A percentile compares a stretch with the other conserved stretches of the same genome.
Conservation (phyloP, 768 basidiomycete species). For the Leccinum variicolor region DNA sequence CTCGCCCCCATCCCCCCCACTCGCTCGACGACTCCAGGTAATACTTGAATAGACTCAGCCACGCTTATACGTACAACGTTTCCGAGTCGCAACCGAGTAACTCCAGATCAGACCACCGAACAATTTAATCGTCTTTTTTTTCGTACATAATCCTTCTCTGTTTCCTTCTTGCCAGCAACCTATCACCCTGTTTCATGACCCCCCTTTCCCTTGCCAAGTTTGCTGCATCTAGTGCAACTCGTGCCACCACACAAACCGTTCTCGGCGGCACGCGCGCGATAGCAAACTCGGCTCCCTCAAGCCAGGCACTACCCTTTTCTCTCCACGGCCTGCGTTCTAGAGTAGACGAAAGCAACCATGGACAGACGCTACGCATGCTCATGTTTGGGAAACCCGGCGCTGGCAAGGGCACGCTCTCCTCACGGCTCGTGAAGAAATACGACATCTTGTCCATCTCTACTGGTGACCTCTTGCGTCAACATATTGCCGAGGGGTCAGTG, state of each 20-base stretch:
- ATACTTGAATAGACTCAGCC: neutral
- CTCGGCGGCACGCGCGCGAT: conserved; percentile 24
- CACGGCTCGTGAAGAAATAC: conserved; percentile 74
- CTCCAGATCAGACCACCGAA: neutral
- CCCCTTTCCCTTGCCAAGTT: conserved; percentile 14
- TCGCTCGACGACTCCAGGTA: neutral
- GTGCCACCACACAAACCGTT: conserved; percentile 1
- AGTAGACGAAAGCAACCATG: conserved; percentile 18
- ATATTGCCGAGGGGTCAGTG: conserved; percentile 58
- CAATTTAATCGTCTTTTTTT: neutral
- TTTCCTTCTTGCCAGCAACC: neutral
- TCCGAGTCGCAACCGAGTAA: conserved; percentile 2
- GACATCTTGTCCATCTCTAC: conserved; percentile 76
- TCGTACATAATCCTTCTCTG: conserved; percentile 17
- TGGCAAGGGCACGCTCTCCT: conserved; percentile 82
- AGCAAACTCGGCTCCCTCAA: conserved; percentile 29
- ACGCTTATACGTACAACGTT: neutral
- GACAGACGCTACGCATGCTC: conserved; percentile 42
- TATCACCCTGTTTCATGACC: conserved; percentile 16
- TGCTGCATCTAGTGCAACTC: conserved; percentile 5
- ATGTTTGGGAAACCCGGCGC: conserved; percentile 65
- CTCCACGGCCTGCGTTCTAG: conserved; percentile 42
- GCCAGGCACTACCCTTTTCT: conserved; percentile 50
- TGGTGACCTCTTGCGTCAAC: conserved; percentile 81
- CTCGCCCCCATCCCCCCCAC: neutral